Evolutionary conservation across 1,284 basidiomycete genomes (phyloP).

Genomic region (Bondarzewia mesenterica): DNA sequence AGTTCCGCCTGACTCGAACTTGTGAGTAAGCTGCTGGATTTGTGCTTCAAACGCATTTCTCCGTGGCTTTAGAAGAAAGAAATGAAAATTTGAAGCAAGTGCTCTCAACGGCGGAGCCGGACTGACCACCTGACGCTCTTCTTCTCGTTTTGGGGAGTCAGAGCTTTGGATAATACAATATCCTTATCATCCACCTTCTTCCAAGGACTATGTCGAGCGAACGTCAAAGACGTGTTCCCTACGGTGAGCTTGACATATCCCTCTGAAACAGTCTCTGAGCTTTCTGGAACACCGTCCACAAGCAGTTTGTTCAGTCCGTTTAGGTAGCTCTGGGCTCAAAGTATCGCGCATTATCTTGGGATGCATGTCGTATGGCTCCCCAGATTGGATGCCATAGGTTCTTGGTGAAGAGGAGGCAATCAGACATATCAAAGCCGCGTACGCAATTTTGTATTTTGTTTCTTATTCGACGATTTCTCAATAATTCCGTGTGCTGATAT

Average conservation of each 20-base stretch:
- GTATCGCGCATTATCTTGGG: slow-evolving; percentile 23
- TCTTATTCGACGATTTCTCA: neutral
- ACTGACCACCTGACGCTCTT: too few species aligned
- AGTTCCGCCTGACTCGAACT: too few species aligned
- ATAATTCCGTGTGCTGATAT: slow-evolving; percentile 10
- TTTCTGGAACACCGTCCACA: neutral
- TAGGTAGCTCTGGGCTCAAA: slow-evolving; percentile 9
- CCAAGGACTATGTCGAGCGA: neutral
- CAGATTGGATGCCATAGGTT: slow-evolving; percentile 34
- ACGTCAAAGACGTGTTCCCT: neutral
- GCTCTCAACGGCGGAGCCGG: too few species aligned
- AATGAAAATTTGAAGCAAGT: too few species aligned
- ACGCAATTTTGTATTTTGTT: neutral
- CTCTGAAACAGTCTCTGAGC: neutral
- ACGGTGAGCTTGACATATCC: neutral
- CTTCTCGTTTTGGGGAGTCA: too few species aligned
- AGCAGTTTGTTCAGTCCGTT: slow-evolving; percentile 7
- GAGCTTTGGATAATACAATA: too few species aligned
- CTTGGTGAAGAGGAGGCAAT: slow-evolving; percentile 46
- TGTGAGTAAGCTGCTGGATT: too few species aligned
- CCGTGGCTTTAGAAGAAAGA: too few species aligned
- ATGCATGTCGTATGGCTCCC: slow-evolving; percentile 29
- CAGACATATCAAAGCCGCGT: slow-evolving; percentile 53
- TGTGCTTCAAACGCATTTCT: too few species aligned
- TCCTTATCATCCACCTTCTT: too few species aligned